A percentile compares a stretch with the other conserved stretches of the same genome.
phyloP scores from a whole-genome alignment of 176 grass and related monocot genomes.

The Melocanna baccifera region DNA sequence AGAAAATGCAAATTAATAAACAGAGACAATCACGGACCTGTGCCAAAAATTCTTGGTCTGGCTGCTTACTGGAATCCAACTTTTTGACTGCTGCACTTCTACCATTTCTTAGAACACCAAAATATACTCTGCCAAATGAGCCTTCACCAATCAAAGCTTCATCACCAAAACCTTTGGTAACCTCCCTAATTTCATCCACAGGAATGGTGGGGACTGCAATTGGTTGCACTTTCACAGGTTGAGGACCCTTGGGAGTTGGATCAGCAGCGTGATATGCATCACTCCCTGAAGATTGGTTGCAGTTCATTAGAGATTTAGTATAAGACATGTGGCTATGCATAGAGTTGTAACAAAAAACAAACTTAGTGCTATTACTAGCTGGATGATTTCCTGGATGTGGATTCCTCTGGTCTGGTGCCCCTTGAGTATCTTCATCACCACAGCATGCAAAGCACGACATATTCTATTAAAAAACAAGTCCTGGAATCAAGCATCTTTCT shows the following conservation, averaged over 20 bases:
- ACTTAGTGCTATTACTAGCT: constrained; percentile 45
- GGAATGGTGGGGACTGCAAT: constrained; percentile 66
- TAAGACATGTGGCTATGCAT: background rate
- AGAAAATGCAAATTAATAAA: background rate
- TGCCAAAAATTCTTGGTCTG: constrained; percentile 77
- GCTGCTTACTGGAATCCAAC: constrained; percentile 83
- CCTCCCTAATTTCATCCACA: constrained; percentile 75
- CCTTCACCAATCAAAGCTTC: constrained; percentile 84
- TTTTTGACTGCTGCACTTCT: constrained; percentile 64
- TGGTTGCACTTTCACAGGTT: constrained; percentile 67
- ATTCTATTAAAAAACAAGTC: constrained; percentile 21
- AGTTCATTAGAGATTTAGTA: background rate
- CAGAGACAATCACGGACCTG: constrained; percentile 50
- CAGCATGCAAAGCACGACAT: constrained; percentile 68
- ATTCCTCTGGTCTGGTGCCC: constrained; percentile 45
- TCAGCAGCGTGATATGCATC: constrained; percentile 56
- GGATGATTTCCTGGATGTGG: constrained; percentile 41
- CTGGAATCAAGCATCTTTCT: constrained; percentile 13
- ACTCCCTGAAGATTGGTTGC: constrained; percentile 33
- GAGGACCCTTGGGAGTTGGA: constrained; percentile 60
- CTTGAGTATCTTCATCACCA: constrained; percentile 51
- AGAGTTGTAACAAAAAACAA: constrained; percentile 9
- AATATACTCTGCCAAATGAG: constrained; percentile 83
- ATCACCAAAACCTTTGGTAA: constrained; percentile 76
- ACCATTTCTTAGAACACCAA: constrained; percentile 71